phyloP scores from a whole-genome alignment of 2,329 filamentous ascomycete species.

The Aotearoamyces nothofagi region DNA sequence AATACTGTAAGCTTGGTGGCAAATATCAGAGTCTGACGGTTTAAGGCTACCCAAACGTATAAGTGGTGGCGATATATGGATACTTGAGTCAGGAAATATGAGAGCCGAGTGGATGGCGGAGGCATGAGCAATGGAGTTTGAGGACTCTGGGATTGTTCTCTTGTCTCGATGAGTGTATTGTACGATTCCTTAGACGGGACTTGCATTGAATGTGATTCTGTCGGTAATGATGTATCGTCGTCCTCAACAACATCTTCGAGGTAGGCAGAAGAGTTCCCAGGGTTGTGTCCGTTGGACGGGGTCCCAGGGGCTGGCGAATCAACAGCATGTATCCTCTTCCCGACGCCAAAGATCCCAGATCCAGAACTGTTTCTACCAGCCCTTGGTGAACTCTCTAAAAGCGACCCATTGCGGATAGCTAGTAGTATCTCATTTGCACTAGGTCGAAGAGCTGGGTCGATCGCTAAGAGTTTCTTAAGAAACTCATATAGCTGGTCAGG shows the following conservation, averaged over 20 bases:
- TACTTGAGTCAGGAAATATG: slow-evolving; percentile 15
- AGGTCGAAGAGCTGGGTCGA: slow-evolving; percentile 63
- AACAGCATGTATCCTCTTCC: slow-evolving; percentile 16
- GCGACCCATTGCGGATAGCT: slow-evolving; percentile 17
- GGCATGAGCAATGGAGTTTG: slow-evolving; percentile 25
- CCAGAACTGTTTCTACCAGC: slow-evolving; percentile 10
- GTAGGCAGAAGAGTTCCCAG: slow-evolving; percentile 13
- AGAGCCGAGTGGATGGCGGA: slow-evolving; percentile 20
- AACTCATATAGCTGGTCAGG: slow-evolving; percentile 77
- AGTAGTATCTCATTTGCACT: slow-evolving; percentile 70
- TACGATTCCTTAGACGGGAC: slow-evolving; percentile 1
- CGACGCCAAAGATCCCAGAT: slow-evolving; percentile 5
- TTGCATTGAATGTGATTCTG: slow-evolving; percentile 1
- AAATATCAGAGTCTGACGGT: slow-evolving; percentile 20
- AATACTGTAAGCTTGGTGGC: slow-evolving; percentile 46
- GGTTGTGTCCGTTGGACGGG: no score
- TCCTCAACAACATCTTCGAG: background rate
- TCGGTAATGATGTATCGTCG: slow-evolving; percentile 1
- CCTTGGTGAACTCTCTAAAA: slow-evolving; percentile 15
- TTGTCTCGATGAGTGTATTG: no score
- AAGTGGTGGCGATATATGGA: slow-evolving; percentile 20
- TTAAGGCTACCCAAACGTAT: slow-evolving; percentile 16
- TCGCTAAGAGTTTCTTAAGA: slow-evolving; percentile 64
- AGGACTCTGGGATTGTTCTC: slow-evolving; percentile 3
- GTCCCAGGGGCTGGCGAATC: slow-evolving; percentile 16